Evolutionary conservation across 495 filamentous ascomycete genomes (phyloP).

Genomic region (Penicillium angulare): DNA sequence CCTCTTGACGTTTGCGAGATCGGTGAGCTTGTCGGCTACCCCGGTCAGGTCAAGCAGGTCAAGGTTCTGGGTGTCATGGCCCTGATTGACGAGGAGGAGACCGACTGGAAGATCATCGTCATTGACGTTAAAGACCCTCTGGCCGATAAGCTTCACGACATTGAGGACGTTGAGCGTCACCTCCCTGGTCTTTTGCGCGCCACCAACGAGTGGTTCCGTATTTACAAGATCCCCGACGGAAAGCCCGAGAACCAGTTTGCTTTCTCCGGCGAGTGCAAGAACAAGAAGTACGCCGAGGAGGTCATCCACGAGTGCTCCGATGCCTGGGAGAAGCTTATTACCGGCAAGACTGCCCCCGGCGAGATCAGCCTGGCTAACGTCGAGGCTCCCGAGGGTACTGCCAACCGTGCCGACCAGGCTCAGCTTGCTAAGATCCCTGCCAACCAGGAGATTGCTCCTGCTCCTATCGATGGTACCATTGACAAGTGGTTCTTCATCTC

Average conservation of each 20-base stretch:
- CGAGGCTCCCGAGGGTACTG: constrained; percentile 62
- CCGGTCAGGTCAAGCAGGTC: constrained; percentile 98
- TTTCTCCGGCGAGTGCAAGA: constrained; percentile 99
- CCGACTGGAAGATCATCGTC: constrained; percentile 99
- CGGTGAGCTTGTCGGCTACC: constrained; percentile 92
- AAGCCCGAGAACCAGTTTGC: constrained; percentile 99
- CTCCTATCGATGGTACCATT: constrained; percentile 91
- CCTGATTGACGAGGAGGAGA: constrained; percentile 98
- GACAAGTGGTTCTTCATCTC: constrained; percentile 99
- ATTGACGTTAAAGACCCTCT: constrained; percentile 98
- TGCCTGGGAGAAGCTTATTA: constrained; percentile 94
- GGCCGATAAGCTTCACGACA: constrained; percentile 93
- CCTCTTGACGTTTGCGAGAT: constrained; percentile 99
- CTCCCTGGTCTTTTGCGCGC: constrained; percentile 93
- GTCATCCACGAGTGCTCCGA: constrained; percentile 94
- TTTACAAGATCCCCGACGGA: constrained; percentile 99
- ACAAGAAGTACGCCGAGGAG: constrained; percentile 97
- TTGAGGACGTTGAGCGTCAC: constrained; percentile 99
- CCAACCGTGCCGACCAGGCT: constrained; percentile 59
- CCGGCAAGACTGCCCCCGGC: constrained; percentile 75
- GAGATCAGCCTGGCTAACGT: constrained; percentile 77
- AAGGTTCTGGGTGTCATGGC: constrained; percentile 99
- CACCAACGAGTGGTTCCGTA: constrained; percentile 99
- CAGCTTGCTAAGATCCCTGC: constrained; percentile 70
- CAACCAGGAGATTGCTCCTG: constrained; percentile 71